Base-by-base conservation (phyloP, 768 basidiomycete genomes). In the Tubosaeta brunneosetosa region DNA sequence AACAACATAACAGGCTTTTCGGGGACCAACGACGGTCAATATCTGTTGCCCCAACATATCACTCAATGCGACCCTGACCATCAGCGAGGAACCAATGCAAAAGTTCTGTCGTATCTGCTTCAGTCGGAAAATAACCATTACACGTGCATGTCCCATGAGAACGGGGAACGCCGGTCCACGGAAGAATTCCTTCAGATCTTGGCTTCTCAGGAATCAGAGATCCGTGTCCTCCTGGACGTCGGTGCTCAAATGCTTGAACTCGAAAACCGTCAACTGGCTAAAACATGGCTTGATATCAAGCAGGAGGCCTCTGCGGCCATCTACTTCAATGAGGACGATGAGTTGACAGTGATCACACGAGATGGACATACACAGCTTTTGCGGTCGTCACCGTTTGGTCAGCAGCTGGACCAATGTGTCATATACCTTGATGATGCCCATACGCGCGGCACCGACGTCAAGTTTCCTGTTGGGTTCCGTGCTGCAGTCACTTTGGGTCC, bases 211-310 rank as follows among this genome's bases (percentile, higher is more conserved):
- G 46, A 46, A 0, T 72, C 73, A 0, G 56, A 64, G 12, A 66
- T 80, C 13, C 67, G 69, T 34, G 76, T 81, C 13, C 59, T 82
- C 22, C 61, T 82, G 3, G 80, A 82, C 48, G 77, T 82, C 11
- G 81, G 80, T 0, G 78, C 80, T 0, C 80, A 82, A 29, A 29
- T 29, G 29, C 29, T 29, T 29, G 29, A 29, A 29, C 29, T 29
- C 29, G 29, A 29, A 9, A 56, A 75, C 82, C 49, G 67, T 82
- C 6, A 29, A 29, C 29, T 29, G 29, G 29, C 29, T 29, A 29
- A 29, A 29, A 29, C 29, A 4, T 29, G 29, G 29, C 29, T 29
- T 9, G 9, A 9, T 6, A 29, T 9, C 29, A 6, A 29, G 29
- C 6, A 29, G 3, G 79, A 81, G 40, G 55, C 60, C 65, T 25